Evolutionary conservation across 2,329 filamentous ascomycete genomes (phyloP), one percentile per base, ranked within the genome.

Genomic region (Aspergillus sp.): DNA sequence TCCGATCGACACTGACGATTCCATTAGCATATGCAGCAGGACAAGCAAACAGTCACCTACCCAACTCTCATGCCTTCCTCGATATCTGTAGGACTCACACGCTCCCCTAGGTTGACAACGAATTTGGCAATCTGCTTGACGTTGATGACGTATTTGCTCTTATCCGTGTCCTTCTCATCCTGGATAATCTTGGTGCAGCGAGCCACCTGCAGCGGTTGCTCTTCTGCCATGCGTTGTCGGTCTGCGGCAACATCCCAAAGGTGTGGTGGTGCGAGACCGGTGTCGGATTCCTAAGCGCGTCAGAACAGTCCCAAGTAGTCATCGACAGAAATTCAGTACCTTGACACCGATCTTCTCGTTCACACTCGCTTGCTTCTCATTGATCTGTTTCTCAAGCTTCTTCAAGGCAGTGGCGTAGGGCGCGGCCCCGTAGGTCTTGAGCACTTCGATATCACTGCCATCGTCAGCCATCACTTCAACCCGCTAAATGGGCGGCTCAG

Each of bases 81-180:
- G 53, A 98, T 98, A 77, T 98, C 91, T 48, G 91, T 96, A 30
- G 91, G 91, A 55, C 84, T 93, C 49, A 98, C 91, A 44, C 91
- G 82, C 58, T 98, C 91, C 50, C 91, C 91, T 32, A 98, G 77
- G 64, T 95, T 91, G 45, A 98, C 91, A 31, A 98, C 91, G 53
- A 98, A 98, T 68, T 98, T 98, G 55, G 91, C 91, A 53, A 98
- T 98, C 65, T 98, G 91, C 72, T 98, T 98, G 50, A 98, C 89
- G 66, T 98, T 98, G 74, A 98, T 98, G 53, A 98, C 88, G 69
- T 98, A 98, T 78, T 96, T 98, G 77, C 83, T 93, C 76, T 98
- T 98, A 43, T 93, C 84, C 40, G 85, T 72, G 59, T 96, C 88
- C 65, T 91, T 89, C 60, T 94, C 88, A 57, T 96, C 89, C 40